Base-by-base conservation (phyloP, 345 rosid species). In the Dimocarpus longan region DNA sequence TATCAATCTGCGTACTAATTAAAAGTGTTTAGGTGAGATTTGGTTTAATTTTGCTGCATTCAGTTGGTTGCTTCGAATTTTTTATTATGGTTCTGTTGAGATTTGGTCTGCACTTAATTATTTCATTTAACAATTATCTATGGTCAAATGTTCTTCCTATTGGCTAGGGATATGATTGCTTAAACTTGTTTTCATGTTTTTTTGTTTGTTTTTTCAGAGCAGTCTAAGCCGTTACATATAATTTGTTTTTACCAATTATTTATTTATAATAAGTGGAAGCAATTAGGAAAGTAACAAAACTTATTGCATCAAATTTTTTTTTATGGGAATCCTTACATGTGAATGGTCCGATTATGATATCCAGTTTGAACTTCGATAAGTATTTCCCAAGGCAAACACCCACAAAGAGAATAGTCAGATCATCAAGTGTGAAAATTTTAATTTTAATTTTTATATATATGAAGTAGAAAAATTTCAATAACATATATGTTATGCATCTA, bases 21-120 rank as follows among this genome's bases (percentile, higher is more conserved):
- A 18, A 46, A 12, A 67, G 43, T 66, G 76, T 16, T 75, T 24
- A 44, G 77, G 78, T 81, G 71, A 81, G 78, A 71, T 77, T 70
- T 68, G 64, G 40, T 71, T 40, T 21, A 37, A 37, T 6, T 40
- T 18, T 21, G 1, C 18, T 5, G 54, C 24, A 68, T 39, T 67
- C 12, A 15, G 21, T 18, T 56, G n/a, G 7, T 56, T 24, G 44
- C 15, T 71, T 52, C 15, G 7, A 13, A 21, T 44, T 46, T 26
- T 48, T 52, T 39, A 67, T 21, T 4, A 18, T 11, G 40, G 40
- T 62, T 8, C 43, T 32, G 65, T 16, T 43, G 73, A 70, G 75
- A 69, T 68, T 56, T 77, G 76, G 73, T 56, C 50, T 3, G 5
- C 26, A 16, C 12, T 16, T 39, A 59, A 59, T 59, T n/a, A 44